A percentile compares a stretch with the other conserved stretches of the same genome.
Conservation (phyloP, 2,329 filamentous ascomycete species). For the Phaeosphaeria sp. region DNA sequence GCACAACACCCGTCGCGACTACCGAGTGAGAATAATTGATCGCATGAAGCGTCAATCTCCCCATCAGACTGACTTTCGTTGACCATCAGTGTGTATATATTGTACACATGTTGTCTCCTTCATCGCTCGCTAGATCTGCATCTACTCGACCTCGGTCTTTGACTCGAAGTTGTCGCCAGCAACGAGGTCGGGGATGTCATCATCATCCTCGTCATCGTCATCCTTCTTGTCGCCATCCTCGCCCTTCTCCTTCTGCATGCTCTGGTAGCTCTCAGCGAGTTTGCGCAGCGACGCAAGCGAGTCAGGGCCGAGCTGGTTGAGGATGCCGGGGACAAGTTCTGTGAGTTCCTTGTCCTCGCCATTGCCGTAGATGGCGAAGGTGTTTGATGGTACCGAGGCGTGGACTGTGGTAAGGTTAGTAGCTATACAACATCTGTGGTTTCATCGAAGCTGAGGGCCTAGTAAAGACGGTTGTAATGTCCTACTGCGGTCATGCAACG, state of each 20-base stretch:
- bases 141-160: constrained; percentile 82
- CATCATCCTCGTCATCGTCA: constrained; percentile 65
- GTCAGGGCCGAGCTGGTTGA: constrained; percentile 99
- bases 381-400: constrained; percentile 96
- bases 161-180: constrained; percentile 98
- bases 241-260: constrained; percentile 91
- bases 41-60: constrained; percentile 21
- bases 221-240: constrained; percentile 76
- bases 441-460: too few species aligned
- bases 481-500: background rate
- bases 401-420: constrained; percentile 69
- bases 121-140: constrained; percentile 12
- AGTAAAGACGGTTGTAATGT: too few species aligned
- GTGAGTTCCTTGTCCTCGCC: constrained; percentile 99
- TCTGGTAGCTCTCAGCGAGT: constrained; percentile 99
- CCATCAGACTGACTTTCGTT: constrained; percentile 32
- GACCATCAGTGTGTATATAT: constrained; percentile 25
- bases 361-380: constrained; percentile 98
- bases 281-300: constrained; percentile 97
- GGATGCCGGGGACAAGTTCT: constrained; percentile 97
- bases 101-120: constrained; percentile 18
- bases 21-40: constrained; percentile 24
- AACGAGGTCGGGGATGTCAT: constrained; percentile 96
- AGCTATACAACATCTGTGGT: background rate
- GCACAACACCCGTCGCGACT: constrained; percentile 38